phyloP scores from a whole-genome alignment of 352 stramenopile species.

The Globisporangium megalacanthum region DNA sequence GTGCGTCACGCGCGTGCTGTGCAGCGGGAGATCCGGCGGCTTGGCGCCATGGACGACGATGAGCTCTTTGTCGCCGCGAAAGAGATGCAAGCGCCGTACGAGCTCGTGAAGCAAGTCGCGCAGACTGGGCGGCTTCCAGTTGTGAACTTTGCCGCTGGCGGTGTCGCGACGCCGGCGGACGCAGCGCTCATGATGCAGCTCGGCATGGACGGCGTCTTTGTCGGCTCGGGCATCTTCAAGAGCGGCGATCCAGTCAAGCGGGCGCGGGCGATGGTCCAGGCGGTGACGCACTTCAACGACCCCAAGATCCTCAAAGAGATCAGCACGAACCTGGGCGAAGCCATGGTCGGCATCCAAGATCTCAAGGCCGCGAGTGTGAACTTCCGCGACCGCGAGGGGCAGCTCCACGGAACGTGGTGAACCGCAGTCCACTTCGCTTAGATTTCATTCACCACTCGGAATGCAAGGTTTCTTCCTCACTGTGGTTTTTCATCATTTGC shows the following conservation, averaged over 20 bases:
- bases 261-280: constrained; percentile 95
- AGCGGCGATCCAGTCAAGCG: constrained; percentile 92
- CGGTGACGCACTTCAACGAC: constrained; percentile 96
- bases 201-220: constrained; percentile 98
- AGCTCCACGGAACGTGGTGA: constrained; percentile 68
- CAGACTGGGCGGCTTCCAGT: constrained; percentile 91
- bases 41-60: constrained; percentile 94
- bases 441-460: too few species aligned
- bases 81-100: constrained; percentile 93
- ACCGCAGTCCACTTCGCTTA: too few species aligned
- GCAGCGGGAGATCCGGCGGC: constrained; percentile 87
- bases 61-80: constrained; percentile 98
- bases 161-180: constrained; percentile 97
- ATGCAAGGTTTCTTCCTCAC: too few species aligned
- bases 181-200: constrained; percentile 99
- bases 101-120: constrained; percentile 92
- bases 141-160: constrained; percentile 98
- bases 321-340: constrained; percentile 92
- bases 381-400: constrained; percentile 96
- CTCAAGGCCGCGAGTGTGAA: constrained; percentile 94
- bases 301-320: constrained; percentile 97
- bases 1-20: constrained; percentile 95
- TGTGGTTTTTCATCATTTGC: too few species aligned
- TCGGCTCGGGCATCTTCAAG: constrained; percentile 98
- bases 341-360: constrained; percentile 98